Evolutionary conservation across 1,139 yeast genomes (phyloP).

Genomic region (Geotrichum europaeum): DNA sequence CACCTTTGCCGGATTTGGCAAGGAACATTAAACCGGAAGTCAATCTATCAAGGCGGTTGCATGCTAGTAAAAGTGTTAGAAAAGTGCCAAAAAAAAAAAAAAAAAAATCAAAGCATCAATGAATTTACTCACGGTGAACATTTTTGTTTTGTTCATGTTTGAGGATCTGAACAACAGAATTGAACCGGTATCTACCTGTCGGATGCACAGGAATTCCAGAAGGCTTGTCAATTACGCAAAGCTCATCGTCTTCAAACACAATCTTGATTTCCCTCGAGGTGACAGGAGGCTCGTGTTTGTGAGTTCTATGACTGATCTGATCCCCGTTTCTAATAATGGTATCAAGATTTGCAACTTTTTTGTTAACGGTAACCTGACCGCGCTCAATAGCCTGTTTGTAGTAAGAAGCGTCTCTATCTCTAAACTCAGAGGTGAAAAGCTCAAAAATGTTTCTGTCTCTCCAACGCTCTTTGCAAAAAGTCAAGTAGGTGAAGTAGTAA

Average conservation of each 20-base stretch:
- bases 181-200: conserved; percentile 84
- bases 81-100: background rate
- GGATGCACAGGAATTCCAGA: conserved; percentile 97
- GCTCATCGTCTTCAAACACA: conserved; percentile 71
- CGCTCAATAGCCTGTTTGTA: conserved; percentile 60
- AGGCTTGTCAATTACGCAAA: conserved; percentile 88
- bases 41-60: conserved; percentile 82
- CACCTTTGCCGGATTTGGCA: conserved; percentile 77
- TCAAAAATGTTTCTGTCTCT: conserved; percentile 64
- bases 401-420: conserved; percentile 68
- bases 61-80: conserved; percentile 38
- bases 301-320: conserved; percentile 71
- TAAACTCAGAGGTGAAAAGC: conserved; percentile 73
- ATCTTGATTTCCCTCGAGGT: conserved; percentile 62
- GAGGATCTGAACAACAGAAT: conserved; percentile 77
- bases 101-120: background rate
- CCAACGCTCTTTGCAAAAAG: conserved; percentile 92
- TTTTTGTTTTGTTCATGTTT: conserved; percentile 57
- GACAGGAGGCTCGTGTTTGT: conserved; percentile 90
- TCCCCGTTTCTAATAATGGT: conserved; percentile 77
- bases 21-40: conserved; percentile 94
- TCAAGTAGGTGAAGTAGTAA: conserved; percentile 79
- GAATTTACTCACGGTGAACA: conserved; percentile 49
- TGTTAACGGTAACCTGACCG: conserved; percentile 73
- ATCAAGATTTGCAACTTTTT: conserved; percentile 56